Conservation (phyloP, 2,329 filamentous ascomycete genomes). For the Drechslerella coelobrocha region DNA sequence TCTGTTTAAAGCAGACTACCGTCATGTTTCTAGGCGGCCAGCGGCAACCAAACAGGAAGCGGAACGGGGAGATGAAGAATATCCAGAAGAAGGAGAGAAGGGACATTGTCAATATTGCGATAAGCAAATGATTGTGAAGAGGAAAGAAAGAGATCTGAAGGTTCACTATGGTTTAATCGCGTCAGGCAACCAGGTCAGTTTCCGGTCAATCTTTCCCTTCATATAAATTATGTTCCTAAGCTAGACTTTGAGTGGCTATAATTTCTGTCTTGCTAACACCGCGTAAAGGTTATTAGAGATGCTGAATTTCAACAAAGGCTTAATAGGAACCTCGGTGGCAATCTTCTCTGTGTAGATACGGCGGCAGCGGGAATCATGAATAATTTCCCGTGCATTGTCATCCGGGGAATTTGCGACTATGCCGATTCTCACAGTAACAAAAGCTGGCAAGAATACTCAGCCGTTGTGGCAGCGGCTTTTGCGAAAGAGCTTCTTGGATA, state of each 20-base stretch:
- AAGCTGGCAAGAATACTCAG: constrained; percentile 49
- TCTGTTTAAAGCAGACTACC: too few species aligned
- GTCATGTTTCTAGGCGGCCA: too few species aligned
- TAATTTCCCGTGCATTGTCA: constrained; percentile 47
- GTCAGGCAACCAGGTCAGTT: constrained; percentile 29
- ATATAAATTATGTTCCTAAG: too few species aligned
- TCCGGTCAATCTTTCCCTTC: too few species aligned
- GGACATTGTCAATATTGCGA: not conserved
- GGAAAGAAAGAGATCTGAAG: not conserved
- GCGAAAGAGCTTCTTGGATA: constrained; percentile 44
- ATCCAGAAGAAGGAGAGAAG: not conserved
- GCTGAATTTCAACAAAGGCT: constrained; percentile 49
- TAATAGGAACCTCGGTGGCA: not conserved
- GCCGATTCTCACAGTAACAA: constrained; percentile 52
- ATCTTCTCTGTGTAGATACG: constrained; percentile 36
- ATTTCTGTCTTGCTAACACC: too few species aligned
- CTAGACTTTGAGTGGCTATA: too few species aligned
- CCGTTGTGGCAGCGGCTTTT: constrained; percentile 46
- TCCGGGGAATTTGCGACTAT: constrained; percentile 52
- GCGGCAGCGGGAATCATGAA: constrained; percentile 20
- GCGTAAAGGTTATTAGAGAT: too few species aligned
- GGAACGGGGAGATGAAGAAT: not conserved
- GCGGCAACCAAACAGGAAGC: too few species aligned
- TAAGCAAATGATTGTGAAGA: too few species aligned
- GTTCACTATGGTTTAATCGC: constrained; percentile 4